phyloP scores from a whole-genome alignment of 2,329 filamentous ascomycete genomes.

The Ophiocordyceps polyrhachis-furcata region DNA sequence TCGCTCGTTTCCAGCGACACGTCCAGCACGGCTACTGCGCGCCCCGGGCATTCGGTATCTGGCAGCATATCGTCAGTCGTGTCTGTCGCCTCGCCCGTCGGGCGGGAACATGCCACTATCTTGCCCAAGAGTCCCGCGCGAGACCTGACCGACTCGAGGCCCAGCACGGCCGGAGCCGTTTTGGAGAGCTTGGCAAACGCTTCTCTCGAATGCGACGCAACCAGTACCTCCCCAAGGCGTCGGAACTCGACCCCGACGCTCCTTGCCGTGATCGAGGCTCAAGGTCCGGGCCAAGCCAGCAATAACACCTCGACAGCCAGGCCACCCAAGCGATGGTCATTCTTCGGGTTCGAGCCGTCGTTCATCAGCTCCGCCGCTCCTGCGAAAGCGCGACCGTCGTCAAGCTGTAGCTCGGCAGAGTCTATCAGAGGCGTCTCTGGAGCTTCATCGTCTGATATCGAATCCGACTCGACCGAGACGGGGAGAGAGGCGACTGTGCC shows the following conservation, averaged over 20 bases:
- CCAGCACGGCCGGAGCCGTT: slow-evolving; percentile 54
- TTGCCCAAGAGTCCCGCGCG: slow-evolving; percentile 21
- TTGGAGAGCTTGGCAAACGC: slow-evolving; percentile 28
- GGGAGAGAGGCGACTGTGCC: slow-evolving; percentile 6
- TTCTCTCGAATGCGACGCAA: slow-evolving; percentile 3
- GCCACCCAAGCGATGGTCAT: slow-evolving; percentile 39
- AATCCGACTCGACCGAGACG: slow-evolving; percentile 11
- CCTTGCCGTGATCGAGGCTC: slow-evolving; percentile 19
- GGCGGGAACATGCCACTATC: slow-evolving; percentile 21
- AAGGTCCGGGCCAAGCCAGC: slow-evolving; percentile 16
- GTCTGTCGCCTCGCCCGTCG: slow-evolving; percentile 30
- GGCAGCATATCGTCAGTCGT: slow-evolving; percentile 66
- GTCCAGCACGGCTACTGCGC: slow-evolving; percentile 54
- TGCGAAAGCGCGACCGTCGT: slow-evolving; percentile 23
- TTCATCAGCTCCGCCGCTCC: slow-evolving; percentile 27
- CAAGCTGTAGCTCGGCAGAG: slow-evolving; percentile 26
- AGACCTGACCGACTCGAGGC: slow-evolving; percentile 31
- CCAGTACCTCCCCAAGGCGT: slow-evolving; percentile 22
- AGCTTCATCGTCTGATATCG: slow-evolving; percentile 18
- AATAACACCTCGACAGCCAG: slow-evolving; percentile 31
- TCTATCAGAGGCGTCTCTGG: slow-evolving; percentile 12
- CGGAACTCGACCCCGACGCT: slow-evolving; percentile 42
- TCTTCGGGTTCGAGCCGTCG: slow-evolving; percentile 38
- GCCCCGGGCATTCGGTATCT: slow-evolving; percentile 52
- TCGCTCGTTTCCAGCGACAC: slow-evolving; percentile 75